phyloP scores from a whole-genome alignment of 306 rosid species.

The Neltuma alba region DNA sequence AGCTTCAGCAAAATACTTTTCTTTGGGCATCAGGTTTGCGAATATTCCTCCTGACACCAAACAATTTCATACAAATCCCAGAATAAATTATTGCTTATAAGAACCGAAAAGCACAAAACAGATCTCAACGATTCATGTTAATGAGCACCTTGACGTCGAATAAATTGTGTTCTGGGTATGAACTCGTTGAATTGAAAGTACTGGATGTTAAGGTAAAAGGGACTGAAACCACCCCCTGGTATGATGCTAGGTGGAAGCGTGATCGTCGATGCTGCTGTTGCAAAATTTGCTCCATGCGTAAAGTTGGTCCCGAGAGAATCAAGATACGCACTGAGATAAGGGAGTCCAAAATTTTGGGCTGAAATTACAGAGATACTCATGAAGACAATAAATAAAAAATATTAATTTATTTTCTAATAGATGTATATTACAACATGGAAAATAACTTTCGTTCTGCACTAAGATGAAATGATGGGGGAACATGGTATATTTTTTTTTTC shows the following conservation, averaged over 20 bases:
- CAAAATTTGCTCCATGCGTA: slow-evolving; percentile 38
- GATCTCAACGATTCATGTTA: not conserved
- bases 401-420: too few species aligned
- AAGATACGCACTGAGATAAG: slow-evolving; percentile 9
- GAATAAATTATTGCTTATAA: not conserved
- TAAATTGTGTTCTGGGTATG: slow-evolving; percentile 26
- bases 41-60: slow-evolving; percentile 21
- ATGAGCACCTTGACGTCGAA: slow-evolving; percentile 39
- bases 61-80: not conserved
- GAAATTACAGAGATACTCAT: not conserved
- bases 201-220: slow-evolving; percentile 47
- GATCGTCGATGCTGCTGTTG: slow-evolving; percentile 47
- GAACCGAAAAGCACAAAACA: not conserved
- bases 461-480: too few species aligned
- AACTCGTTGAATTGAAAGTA: slow-evolving; percentile 41
- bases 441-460: too few species aligned
- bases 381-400: not conserved
- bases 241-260: slow-evolving; percentile 9
- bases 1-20: slow-evolving; percentile 5
- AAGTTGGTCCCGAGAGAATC: slow-evolving; percentile 20
- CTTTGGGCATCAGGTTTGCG: slow-evolving; percentile 8
- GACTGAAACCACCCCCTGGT: slow-evolving; percentile 44
- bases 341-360: not conserved
- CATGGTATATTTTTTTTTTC: too few species aligned
- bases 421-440: too few species aligned